Evolutionary conservation across 2,329 filamentous ascomycete species (phyloP).

Genomic region (Colletotrichum gigasporum): DNA sequence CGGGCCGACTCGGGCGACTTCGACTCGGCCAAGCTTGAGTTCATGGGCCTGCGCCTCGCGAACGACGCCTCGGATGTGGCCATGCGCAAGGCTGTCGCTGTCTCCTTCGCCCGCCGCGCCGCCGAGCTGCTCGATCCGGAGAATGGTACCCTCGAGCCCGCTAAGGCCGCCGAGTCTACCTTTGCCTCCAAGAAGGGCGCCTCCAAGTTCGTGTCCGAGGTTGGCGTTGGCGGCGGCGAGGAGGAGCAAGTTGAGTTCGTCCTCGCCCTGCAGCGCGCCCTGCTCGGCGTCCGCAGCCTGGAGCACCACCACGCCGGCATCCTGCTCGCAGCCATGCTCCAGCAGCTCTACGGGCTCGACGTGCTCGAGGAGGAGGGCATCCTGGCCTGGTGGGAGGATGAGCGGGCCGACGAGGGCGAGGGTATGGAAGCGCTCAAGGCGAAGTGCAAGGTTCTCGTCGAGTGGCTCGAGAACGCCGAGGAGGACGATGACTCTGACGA

Average conservation of each 20-base stretch:
- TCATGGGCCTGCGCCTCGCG: constrained; percentile 91
- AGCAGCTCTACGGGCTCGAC: constrained; percentile 86
- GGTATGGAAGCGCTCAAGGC: constrained; percentile 76
- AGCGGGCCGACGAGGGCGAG: constrained; percentile 71
- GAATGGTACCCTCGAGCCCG: constrained; percentile 63
- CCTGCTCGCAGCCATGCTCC: constrained; percentile 81
- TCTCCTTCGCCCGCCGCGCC: constrained; percentile 85
- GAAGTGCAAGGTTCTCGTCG: constrained; percentile 81
- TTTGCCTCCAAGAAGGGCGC: constrained; percentile 65
- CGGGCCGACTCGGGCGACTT: constrained; percentile 81
- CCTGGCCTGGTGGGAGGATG: constrained; percentile 87
- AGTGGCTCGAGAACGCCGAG: constrained; percentile 83
- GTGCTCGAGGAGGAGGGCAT: constrained; percentile 91
- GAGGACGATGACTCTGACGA: constrained; percentile 68
- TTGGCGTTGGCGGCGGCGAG: constrained; percentile 70
- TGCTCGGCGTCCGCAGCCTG: constrained; percentile 71
- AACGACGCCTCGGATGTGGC: constrained; percentile 90
- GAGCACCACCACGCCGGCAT: constrained; percentile 59
- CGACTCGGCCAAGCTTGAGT: constrained; percentile 84
- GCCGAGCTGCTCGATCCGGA: constrained; percentile 70
- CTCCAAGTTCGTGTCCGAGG: constrained; percentile 65
- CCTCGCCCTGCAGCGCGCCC: constrained; percentile 82
- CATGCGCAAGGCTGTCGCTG: constrained; percentile 86
- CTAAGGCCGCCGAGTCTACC: constrained; percentile 71
- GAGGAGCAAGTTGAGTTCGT: constrained; percentile 89